Base-by-base conservation (phyloP, 2,329 filamentous ascomycete genomes). In the Cercospora nicotianae region DNA sequence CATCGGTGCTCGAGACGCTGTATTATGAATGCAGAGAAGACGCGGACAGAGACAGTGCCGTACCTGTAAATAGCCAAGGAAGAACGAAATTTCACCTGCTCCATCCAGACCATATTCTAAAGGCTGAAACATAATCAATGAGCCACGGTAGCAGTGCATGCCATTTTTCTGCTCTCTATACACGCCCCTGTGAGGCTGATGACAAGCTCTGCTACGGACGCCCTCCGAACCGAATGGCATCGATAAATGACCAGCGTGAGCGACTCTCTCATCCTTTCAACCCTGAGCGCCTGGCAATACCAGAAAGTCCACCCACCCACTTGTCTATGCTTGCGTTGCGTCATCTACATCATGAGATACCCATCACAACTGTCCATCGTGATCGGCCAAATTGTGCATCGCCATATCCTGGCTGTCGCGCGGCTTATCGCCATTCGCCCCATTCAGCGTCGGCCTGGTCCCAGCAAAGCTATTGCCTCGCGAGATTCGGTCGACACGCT, bases 361-460 rank as follows among this genome's bases (percentile, higher is more conserved):
- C 20, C 33, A 30, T 58, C 48, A 64, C 48, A 55, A 55, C 23
- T 68, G 67, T n/a, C 67, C 67, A 30, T 68, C 67, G 53, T 68
- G 67, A 42, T 74, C 73, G 36, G 71, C 70, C 59, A 73, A 53
- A 42, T 75, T 75, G 51, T 73, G 87, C 72, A 89, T 80, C 73
- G 85, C 86, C 71, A 89, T 87, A 74, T 89, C 87, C 82, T 89
- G 81, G 18, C 72, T 73, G 36, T 72, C 65, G 26, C 66, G 63
- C 65, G 66, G 33, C 60, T 61, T 55, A 28, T 60, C 66, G 28
- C 64, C 57, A 42, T 67, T 64, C 28, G 61, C 62, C 13, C 69
- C 64, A 26, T 68, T 60, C 10, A 67, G 48, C n/a, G 16, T 69
- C 26, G 70, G 66, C 9, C 66, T 28, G 9, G 48, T 31, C 18